Evolutionary conservation across 2,329 filamentous ascomycete species (phyloP).

Genomic region (Zymoseptoria pseudotritici): DNA sequence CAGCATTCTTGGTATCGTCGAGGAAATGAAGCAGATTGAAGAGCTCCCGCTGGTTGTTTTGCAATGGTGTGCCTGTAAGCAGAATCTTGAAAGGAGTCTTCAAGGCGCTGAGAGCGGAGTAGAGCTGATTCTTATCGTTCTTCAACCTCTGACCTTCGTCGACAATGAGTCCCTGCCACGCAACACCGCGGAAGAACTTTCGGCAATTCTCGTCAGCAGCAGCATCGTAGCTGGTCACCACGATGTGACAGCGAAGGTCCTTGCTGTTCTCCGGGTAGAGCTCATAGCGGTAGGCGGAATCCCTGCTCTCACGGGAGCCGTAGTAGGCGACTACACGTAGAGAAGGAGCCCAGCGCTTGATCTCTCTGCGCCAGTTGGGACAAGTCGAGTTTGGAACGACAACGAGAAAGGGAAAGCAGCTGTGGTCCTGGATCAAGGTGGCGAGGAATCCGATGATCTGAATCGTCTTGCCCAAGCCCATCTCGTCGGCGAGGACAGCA

Average conservation of each 20-base stretch:
- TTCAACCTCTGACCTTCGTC: conserved; percentile 95
- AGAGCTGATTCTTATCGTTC: conserved; percentile 80
- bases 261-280: conserved; percentile 62
- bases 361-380: conserved; percentile 94
- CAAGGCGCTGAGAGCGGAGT: conserved; percentile 64
- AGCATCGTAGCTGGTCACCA: conserved; percentile 92
- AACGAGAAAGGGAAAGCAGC: conserved; percentile 85
- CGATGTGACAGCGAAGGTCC: conserved; percentile 77
- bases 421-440: conserved; percentile 52
- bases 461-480: conserved; percentile 96
- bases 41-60: conserved; percentile 90
- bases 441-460: conserved; percentile 81
- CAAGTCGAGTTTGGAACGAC: conserved; percentile 94
- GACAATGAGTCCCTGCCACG: conserved; percentile 82
- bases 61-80: conserved; percentile 80
- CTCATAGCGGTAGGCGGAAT: conserved; percentile 73
- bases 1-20: conserved; percentile 64
- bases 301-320: conserved; percentile 65
- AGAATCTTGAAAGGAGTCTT: conserved; percentile 77
- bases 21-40: conserved; percentile 97
- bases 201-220: conserved; percentile 65
- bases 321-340: conserved; percentile 90
- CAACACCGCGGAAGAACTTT: conserved; percentile 59
- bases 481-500: conserved; percentile 90
- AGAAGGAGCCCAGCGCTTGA: conserved; percentile 84